A percentile compares a stretch with the other conserved stretches of the same genome.
Evolutionary conservation across 2,329 filamentous ascomycete species (phyloP).

Genomic region (Phialocephala subalpina): DNA sequence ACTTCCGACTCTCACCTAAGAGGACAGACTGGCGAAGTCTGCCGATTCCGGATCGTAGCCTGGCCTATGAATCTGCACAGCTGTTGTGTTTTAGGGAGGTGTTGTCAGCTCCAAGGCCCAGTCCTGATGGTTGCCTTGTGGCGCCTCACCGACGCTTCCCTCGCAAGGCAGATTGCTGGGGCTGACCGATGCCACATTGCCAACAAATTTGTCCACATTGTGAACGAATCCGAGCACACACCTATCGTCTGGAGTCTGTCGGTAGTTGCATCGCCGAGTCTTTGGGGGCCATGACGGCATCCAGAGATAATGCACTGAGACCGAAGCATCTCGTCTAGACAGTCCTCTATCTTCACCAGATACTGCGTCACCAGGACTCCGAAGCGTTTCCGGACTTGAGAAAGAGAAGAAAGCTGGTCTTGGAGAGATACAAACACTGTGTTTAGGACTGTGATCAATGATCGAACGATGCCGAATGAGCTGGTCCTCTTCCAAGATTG

Average conservation of each 20-base stretch:
- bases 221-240: background rate
- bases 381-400: background rate
- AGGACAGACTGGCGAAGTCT: constrained; percentile 5
- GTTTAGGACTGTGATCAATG: background rate
- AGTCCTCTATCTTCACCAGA: background rate
- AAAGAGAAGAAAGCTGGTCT: background rate
- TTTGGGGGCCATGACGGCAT: constrained; percentile 1
- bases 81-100: background rate
- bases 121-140: constrained; percentile 23
- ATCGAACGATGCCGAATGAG: background rate
- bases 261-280: background rate
- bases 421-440: background rate
- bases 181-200: constrained; percentile 19
- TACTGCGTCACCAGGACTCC: constrained; percentile 6
- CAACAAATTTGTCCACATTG: constrained; percentile 7
- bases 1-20: background rate
- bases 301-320: background rate
- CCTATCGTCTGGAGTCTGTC: background rate
- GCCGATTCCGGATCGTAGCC: constrained; percentile 5
- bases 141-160: constrained; percentile 21
- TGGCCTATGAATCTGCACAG: constrained; percentile 22
- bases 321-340: constrained; percentile 1
- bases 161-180: constrained; percentile 22
- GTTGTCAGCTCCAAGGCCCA: constrained; percentile 18
- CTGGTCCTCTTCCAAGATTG: background rate